phyloP scores from a whole-genome alignment of 208 protist species.

The Porcisia deanei region DNA sequence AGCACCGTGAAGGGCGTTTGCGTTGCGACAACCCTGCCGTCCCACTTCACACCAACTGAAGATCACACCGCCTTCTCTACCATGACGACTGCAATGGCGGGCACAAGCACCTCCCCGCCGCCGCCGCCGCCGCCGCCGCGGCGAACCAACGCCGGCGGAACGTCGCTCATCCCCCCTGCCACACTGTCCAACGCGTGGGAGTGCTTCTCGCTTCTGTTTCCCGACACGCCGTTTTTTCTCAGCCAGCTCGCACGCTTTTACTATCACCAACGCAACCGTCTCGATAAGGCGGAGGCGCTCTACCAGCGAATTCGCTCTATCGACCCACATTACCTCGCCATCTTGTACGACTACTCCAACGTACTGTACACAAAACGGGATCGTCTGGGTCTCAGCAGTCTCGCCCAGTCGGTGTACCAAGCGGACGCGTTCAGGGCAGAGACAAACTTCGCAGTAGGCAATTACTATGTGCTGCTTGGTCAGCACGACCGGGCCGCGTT shows the following conservation, averaged over 20 bases:
- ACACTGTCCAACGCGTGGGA: slow-evolving; percentile 62
- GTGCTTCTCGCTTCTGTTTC: slow-evolving; percentile 61
- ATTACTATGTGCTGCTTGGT: slow-evolving; percentile 96
- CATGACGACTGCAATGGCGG: not conserved
- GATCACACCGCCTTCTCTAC: not conserved
- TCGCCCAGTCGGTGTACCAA: slow-evolving; percentile 93
- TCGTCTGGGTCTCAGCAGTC: slow-evolving; percentile 74
- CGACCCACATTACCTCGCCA: slow-evolving; percentile 93
- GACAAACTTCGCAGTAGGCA: slow-evolving; percentile 97
- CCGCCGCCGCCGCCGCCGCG: not conserved
- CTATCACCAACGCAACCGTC: slow-evolving; percentile 90
- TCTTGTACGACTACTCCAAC: slow-evolving; percentile 96
- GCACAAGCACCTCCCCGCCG: not conserved
- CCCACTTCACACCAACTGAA: not conserved
- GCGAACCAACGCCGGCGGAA: slow-evolving; percentile 1
- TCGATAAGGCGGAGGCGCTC: slow-evolving; percentile 74
- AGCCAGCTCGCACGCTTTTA: slow-evolving; percentile 82
- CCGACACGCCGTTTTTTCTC: slow-evolving; percentile 65
- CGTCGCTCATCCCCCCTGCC: not conserved
- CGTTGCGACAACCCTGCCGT: not conserved
- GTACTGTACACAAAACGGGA: slow-evolving; percentile 96
- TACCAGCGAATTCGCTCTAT: slow-evolving; percentile 84
- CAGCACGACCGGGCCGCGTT: slow-evolving; percentile 96
- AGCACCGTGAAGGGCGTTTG: slow-evolving; percentile 3
- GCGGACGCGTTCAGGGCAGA: slow-evolving; percentile 96